Evolutionary conservation across 257 asterid species (phyloP), one percentile per base, ranked within the genome.

Genomic region (Agastache rugosa): DNA sequence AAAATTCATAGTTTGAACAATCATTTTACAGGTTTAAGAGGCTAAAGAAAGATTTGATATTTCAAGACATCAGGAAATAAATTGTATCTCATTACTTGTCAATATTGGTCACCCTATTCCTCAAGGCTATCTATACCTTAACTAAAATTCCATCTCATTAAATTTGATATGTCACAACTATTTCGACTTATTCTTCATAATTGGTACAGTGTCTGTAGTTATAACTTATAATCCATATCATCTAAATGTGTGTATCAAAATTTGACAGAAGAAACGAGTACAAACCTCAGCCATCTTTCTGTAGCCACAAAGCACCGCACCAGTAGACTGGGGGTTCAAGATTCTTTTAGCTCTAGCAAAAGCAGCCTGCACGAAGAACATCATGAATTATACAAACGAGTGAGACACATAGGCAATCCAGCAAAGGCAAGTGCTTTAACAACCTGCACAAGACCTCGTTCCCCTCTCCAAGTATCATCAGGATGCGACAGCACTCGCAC

Each of bases 301-400:
- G 64, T 85, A 93, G 75, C 98, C 98, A 82, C 97, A 93, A 23
- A 93, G 97, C 80, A 93, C 90, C 5, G 91, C 97, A 55, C 94
- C 97, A 34, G 96, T 84, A 27, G 90, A 88, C 66, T 81, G 80
- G 4, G 98, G 93, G 60, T 54, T 85, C 51, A 87, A 85, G 76
- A 88, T 73, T 76, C 77, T 80, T 78, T 90, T 91, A 3, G 86
- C 90, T 83, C 89, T 83, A 60, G 94, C 81, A 85, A 91, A 91
- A 54, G 97, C 97, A 69, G 91, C 90, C 97, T 90, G 85, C 78
- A 85, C 83, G 78, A 80, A 72, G 62, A 77, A 61, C 34, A 25
- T 68, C 47, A 6, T 69, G 44, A 77, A 58, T 68, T 0, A 31
- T 29, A 65, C 23, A 31, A 15, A 41, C 16, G 50, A 37, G 22